These are phyloP conservation scores for Metschnikowia santaceciliae DNA, from an alignment of 805 yeast species.

Conservation along the genomic window DNA sequence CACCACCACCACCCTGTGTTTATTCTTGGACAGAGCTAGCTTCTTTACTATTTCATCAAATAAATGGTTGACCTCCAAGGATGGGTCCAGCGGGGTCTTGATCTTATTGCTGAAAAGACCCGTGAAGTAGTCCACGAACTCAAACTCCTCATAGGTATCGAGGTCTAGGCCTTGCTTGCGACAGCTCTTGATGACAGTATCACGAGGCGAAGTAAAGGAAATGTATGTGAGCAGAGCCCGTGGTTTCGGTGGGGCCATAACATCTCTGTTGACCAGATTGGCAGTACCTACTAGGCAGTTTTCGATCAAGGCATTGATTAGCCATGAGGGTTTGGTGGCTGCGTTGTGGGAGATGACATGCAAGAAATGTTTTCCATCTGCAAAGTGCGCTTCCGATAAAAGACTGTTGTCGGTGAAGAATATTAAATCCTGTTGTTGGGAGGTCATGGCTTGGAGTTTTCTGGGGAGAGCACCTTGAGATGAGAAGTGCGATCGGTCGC, in stretches of 20 bases:
- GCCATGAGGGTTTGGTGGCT: conserved; percentile 65
- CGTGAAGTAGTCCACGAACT: conserved; percentile 45
- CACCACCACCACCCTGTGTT: conserved; percentile 31
- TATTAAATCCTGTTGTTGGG: conserved; percentile 57
- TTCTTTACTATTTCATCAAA: conserved; percentile 17
- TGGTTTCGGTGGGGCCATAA: conserved; percentile 8
- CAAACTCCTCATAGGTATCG: conserved; percentile 22
- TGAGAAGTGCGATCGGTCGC: conserved; percentile 1
- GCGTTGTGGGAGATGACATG: conserved; percentile 31
- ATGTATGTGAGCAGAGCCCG: conserved; percentile 32
- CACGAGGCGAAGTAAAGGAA: conserved; percentile 33
- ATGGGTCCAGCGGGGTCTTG: conserved; percentile 20
- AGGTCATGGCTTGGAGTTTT: conserved; percentile 6
- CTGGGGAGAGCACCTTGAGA: neutral
- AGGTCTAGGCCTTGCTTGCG: conserved; percentile 40
- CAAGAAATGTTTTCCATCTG: conserved; percentile 16
- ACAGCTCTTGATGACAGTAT: conserved; percentile 30
- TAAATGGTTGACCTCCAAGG: conserved; percentile 12
- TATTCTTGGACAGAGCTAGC: conserved; percentile 5
- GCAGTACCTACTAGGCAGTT: conserved; percentile 46
- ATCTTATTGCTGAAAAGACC: conserved; percentile 38
- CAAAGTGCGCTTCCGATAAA: conserved; percentile 23
- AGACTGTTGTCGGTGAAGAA: conserved; percentile 51
- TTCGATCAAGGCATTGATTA: conserved; percentile 53
- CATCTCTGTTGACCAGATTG: conserved; percentile 34